phyloP scores from a whole-genome alignment of 352 stramenopile species.

The Phytophthora europaea region DNA sequence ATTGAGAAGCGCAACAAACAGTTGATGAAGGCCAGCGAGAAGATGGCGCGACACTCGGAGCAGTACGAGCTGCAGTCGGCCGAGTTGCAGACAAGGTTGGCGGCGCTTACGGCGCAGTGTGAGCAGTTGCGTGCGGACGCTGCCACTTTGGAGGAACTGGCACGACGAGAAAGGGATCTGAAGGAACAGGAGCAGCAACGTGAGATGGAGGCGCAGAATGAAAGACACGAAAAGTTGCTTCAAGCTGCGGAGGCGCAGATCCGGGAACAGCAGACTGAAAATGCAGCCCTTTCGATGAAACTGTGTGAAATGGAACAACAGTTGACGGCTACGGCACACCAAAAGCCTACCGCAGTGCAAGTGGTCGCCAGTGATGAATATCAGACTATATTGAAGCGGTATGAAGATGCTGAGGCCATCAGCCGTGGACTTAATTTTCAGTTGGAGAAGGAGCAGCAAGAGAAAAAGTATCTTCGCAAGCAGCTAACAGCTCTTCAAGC shows the following conservation, averaged over 20 bases:
- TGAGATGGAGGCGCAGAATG: conserved; percentile 44
- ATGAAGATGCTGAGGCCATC: conserved; percentile 76
- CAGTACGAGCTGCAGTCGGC: conserved; percentile 61
- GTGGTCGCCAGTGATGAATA: conserved; percentile 64
- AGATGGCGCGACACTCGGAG: conserved; percentile 69
- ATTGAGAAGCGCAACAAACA: conserved; percentile 91
- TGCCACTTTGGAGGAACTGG: conserved; percentile 29
- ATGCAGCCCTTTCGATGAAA: conserved; percentile 45
- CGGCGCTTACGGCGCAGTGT: conserved; percentile 44
- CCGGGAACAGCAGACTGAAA: conserved; percentile 35
- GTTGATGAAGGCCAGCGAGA: conserved; percentile 85
- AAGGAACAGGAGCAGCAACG: conserved; percentile 51
- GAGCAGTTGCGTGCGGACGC: conserved; percentile 47
- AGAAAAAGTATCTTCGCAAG: conserved; percentile 83
- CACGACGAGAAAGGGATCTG: conserved; percentile 44
- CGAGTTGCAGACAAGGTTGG: conserved; percentile 57
- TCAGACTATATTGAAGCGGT: conserved; percentile 63
- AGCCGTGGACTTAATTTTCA: conserved; percentile 74
- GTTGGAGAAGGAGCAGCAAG: conserved; percentile 77
- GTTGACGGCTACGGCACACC: conserved; percentile 21
- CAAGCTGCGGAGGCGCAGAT: conserved; percentile 25
- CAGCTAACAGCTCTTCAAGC: conserved; percentile 59
- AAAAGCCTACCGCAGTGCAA: conserved; percentile 36
- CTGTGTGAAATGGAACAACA: conserved; percentile 55
- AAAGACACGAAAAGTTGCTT: conserved; percentile 37